Evolutionary conservation across 495 filamentous ascomycete species (phyloP).

Genomic region (Apodospora peruviana): DNA sequence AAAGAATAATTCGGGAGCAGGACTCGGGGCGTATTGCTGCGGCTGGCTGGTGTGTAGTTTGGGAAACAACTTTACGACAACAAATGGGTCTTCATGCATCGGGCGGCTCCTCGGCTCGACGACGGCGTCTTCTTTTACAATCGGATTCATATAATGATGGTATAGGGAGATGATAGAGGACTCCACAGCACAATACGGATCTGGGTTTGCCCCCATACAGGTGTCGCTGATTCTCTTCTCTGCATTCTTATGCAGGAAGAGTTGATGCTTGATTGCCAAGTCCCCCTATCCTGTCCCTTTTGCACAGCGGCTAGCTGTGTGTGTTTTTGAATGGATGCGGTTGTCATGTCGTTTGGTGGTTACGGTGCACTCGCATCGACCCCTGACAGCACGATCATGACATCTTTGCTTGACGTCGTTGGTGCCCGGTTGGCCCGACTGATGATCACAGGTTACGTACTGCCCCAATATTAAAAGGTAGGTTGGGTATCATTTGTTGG

Average conservation of each 20-base stretch:
- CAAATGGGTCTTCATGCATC: slow-evolving; percentile 29
- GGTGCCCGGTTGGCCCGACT: no score
- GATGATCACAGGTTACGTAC: no score
- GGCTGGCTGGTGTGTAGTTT: slow-evolving; percentile 16
- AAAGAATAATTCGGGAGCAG: slow-evolving; percentile 3
- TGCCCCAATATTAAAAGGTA: no score
- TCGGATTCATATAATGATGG: slow-evolving; percentile 20
- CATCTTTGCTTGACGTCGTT: no score
- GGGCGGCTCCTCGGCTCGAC: not conserved
- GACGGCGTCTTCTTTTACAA: not conserved
- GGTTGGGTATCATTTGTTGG: no score
- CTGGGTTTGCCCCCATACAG: slow-evolving; percentile 58
- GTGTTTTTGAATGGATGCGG: not conserved
- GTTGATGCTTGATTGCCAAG: slow-evolving; percentile 94
- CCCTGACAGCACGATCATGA: no score
- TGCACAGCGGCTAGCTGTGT: not conserved
- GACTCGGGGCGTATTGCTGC: slow-evolving; percentile 2
- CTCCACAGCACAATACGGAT: slow-evolving; percentile 44
- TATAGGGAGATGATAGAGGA: slow-evolving; percentile 44
- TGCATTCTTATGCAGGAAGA: slow-evolving; percentile 34
- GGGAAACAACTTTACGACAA: not conserved
- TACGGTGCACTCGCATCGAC: no score
- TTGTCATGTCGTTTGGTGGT: no score
- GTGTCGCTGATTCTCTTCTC: slow-evolving; percentile 78
- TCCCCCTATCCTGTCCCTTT: slow-evolving; percentile 19